Conservation (phyloP, 2,329 filamentous ascomycete genomes). For the Xylaria sp. region DNA sequence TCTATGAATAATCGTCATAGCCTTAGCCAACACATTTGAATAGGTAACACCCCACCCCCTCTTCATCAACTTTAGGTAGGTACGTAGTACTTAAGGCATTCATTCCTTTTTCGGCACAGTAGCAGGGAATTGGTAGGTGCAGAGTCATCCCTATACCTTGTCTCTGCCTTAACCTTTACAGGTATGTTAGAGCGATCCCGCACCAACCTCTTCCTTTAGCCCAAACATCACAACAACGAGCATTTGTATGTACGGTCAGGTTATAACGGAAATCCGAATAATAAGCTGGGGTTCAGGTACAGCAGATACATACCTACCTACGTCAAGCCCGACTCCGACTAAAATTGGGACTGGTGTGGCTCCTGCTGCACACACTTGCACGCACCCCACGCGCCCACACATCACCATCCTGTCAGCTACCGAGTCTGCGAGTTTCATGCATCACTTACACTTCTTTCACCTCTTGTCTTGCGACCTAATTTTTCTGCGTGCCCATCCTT, state of each 20-base stretch:
- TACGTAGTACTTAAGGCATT: not conserved
- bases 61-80: conserved; percentile 5
- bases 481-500: conserved; percentile 25
- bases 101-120: conserved; percentile 15
- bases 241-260: not conserved
- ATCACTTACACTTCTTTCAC: conserved; percentile 16
- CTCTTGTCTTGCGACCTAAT: conserved; percentile 36
- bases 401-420: conserved; percentile 30
- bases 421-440: conserved; percentile 29
- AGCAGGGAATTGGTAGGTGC: conserved; percentile 10
- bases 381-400: conserved; percentile 33
- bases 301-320: not conserved
- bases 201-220: not conserved
- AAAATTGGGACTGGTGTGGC: not conserved
- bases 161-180: not conserved
- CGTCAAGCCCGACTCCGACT: not conserved
- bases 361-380: conserved; percentile 23
- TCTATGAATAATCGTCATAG: not conserved
- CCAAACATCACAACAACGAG: not conserved
- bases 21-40: conserved; percentile 4
- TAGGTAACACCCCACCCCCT: conserved; percentile 7
- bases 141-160: not conserved
- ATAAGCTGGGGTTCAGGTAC: not conserved
- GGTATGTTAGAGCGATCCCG: too few species aligned
- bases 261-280: not conserved